These are phyloP conservation scores for Aspergillus funiculosus DNA, from an alignment of 495 filamentous ascomycete genomes.

Conservation along the genomic window DNA sequence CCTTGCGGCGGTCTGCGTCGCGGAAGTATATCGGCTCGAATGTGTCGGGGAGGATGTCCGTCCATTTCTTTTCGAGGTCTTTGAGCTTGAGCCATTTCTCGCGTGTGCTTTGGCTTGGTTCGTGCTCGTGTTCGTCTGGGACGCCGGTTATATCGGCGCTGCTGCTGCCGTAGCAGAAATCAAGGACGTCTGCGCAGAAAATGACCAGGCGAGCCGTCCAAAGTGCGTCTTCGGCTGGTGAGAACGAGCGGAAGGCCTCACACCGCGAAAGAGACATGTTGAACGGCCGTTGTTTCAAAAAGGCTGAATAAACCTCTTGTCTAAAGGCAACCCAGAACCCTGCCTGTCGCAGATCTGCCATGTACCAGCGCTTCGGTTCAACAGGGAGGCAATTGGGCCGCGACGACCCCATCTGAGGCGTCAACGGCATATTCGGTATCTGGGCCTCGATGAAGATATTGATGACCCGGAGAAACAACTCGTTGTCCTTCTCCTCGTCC, in stretches of 20 bases:
- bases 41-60: constrained; percentile 2
- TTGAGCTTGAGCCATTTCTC: constrained; percentile 7
- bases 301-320: constrained; percentile 33
- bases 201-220: constrained; percentile 26
- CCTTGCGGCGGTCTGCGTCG: constrained; percentile 1
- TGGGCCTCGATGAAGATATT: constrained; percentile 7
- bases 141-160: not conserved
- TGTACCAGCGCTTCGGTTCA: constrained; percentile 10
- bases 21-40: constrained; percentile 19
- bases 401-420: constrained; percentile 17
- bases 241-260: constrained; percentile 18
- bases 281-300: constrained; percentile 28
- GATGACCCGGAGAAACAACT: constrained; percentile 7
- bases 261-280: constrained; percentile 15
- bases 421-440: constrained; percentile 19
- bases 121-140: not conserved
- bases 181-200: constrained; percentile 21
- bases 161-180: constrained; percentile 26
- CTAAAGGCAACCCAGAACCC: constrained; percentile 31
- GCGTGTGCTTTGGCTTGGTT: not conserved
- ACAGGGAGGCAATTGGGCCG: constrained; percentile 20
- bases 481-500: not conserved
- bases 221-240: constrained; percentile 21
- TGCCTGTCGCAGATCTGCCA: constrained; percentile 22
- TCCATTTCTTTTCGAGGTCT: constrained; percentile 5